A percentile compares a stretch with the other conserved stretches of the same genome.
These are phyloP conservation scores for Paratrypanosoma confusum DNA, from an alignment of 208 protist genomes.

Conservation along the genomic window DNA sequence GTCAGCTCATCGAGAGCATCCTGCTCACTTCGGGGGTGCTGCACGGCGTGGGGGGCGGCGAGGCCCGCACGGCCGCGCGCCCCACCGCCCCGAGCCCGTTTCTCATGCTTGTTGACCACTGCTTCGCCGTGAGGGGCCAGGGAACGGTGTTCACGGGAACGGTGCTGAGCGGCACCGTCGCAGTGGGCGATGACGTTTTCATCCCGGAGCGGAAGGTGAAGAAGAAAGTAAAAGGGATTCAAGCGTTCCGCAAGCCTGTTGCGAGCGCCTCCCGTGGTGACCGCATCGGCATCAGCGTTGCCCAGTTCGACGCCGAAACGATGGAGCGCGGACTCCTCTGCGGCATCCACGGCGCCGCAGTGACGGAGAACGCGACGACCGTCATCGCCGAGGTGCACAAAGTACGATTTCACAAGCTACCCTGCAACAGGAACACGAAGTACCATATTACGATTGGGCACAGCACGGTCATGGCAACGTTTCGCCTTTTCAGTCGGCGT, in stretches of 20 bases:
- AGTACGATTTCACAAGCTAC: conserved; percentile 68
- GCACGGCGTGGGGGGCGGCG: conserved; percentile 12
- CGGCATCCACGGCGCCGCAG: conserved; percentile 10
- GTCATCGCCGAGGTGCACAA: conserved; percentile 52
- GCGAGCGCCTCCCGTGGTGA: conserved; percentile 66
- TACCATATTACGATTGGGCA: conserved; percentile 84
- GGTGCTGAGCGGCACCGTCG: conserved; percentile 73
- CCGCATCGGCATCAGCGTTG: conserved; percentile 88
- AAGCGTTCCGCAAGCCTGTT: conserved; percentile 90
- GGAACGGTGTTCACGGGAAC: conserved; percentile 96
- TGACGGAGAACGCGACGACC: conserved; percentile 8
- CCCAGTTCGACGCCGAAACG: conserved; percentile 79
- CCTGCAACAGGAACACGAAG: conserved; percentile 45
- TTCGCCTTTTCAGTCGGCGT: conserved; percentile 52
- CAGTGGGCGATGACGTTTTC: conserved; percentile 77
- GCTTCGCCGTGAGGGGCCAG: conserved; percentile 95
- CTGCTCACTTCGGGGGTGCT: conserved; percentile 21
- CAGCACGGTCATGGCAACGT: conserved; percentile 72
- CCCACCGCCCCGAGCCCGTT: conserved; percentile 36
- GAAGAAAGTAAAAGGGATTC: conserved; percentile 89
- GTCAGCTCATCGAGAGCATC: conserved; percentile 16
- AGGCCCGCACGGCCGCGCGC: conserved; percentile 1
- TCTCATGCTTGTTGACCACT: conserved; percentile 96
- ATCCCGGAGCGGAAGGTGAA: conserved; percentile 73
- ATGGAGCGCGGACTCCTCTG: conserved; percentile 87